Evolutionary conservation across 768 basidiomycete species (phyloP), one percentile per base, ranked within the genome.

Genomic region (Phlegmacium glaucopus): DNA sequence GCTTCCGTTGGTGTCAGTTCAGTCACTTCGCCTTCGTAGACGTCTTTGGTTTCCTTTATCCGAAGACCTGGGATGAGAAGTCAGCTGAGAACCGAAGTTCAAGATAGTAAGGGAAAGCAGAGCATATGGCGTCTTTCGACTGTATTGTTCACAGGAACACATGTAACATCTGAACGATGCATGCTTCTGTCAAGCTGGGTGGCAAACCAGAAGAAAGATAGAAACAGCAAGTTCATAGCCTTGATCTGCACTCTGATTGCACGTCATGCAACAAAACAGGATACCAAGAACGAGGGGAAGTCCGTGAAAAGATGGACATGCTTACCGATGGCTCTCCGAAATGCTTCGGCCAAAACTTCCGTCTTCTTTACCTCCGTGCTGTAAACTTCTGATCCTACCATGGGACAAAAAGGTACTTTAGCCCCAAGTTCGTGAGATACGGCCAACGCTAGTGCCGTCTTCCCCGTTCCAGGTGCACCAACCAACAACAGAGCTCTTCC

Each of bases 31-130:
- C 96, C 95, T 66, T 98, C 95, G 67, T 94, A 98, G 6, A 98
- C 94, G 61, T 96, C 93, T 64, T 99, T 98, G 6, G 94, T 97
- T 69, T 98, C 96, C 68, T 98, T 98, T 75, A 98, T 96, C 64
- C 95, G 83, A 30, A 98, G 78, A 39, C 95, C 94, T 94, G 62
- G 13, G 39, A 30, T 22, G 22, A 22, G 3, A 22, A 5, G 22
- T 22, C 22, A 22, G 22, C 22, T 22, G 22, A 5, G 5, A 22
- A 3, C 2, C 22, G 5, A 2, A 22, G 22, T 5, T 22, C 22
- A 22, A 22, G 22, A 22, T 22, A 22, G 5, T 3, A 22, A 22
- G n/a, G n/a, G n/a, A n/a, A n/a, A n/a, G n/a, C n/a, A n/a, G n/a
- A n/a, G n/a, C n/a, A n/a, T n/a, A 22, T 22, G 22, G 3, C 5